Base-by-base conservation (phyloP, 164 flowering plant genomes). In the Vitis vinifera region DNA sequence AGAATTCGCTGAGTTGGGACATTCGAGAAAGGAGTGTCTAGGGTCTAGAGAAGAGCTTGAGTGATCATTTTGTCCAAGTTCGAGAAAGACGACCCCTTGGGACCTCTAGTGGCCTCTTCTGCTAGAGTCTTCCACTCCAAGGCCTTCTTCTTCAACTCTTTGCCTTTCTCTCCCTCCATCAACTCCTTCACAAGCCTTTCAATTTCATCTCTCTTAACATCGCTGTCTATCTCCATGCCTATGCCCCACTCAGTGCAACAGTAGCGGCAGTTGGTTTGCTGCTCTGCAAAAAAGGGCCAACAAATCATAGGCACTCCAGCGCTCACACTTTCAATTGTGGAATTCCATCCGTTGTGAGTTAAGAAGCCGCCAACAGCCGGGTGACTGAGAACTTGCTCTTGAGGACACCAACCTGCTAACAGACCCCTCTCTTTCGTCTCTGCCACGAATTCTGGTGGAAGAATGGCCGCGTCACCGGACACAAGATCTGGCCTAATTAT, bases 401-500 rank as follows among this genome's bases (percentile, higher is more conserved):
- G 74, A 0, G 74, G 57, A 10, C 74, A 71, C 68, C 74, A 71
- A 27, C 74, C 31, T 1, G 51, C 57, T 1, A 71, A 1, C 30
- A 59, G 0, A 9, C 69, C 66, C 44, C 70, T 59, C 0, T 66
- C 61, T 27, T 51, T 44, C 0, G 61, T 66, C n/a, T 66, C 75
- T 2, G 23, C 19, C 1, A 71, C 2, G 48, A 83, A 83, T n/a
- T 79, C 81, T 3, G 69, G 19, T 2, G 83, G 78, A 57, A 81
- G n/a, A 14, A 77, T 51, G 12, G 82, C 79, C 1, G 79, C 10
- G 0, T 81, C 80, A 0, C 88, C 92, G 5, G 47, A 51, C 1
- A 86, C 87, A 0, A 86, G 67, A 62, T 86, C 92, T 0, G 85
- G 82, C 52, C 92, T 53, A 1, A 86, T 73, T 27, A 86, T 67